Evolutionary conservation across 2,329 filamentous ascomycete genomes (phyloP), one percentile per base, ranked within the genome.

Genomic region (Fusarium torulosum): DNA sequence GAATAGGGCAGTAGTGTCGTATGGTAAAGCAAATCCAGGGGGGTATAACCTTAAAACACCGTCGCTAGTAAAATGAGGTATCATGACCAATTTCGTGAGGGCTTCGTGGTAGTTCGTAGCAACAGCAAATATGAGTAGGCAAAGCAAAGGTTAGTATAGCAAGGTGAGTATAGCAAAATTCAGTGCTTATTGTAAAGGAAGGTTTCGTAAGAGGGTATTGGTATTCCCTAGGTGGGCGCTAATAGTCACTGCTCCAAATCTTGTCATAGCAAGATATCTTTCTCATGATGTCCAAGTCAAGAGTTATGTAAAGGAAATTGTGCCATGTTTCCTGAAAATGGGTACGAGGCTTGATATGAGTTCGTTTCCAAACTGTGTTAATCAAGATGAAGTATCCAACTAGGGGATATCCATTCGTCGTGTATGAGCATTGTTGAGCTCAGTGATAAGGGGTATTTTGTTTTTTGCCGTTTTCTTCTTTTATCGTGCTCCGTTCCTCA

Each of bases 331-430:
- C 29, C n/a, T 23, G 21, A 20, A 29, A 40, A 21, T 40, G 29
- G 14, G 19, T 38, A 5, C 6, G 9, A 35, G 14, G 31, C 17
- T 4, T 23, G 11, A 4, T 17, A 13, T 27, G 27, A 11, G 6
- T n/a, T 3, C 3, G 21, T 54, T 14, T 35, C 14, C 27, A 14
- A 40, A 27, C 11, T 59, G 11, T 11, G 13, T 45, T 20, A 23
- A 45, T 14, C 50, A 54, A 54, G 21, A 47, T 23, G 25, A 42
- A 42, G 11, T n/a, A 40, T 40, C 33, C 44, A 35, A 62, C 25
- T 29, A 13, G n/a, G 23, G 23, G 11, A 11, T 43, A 42, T 61
- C 27, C 33, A 15, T 45, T 44, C 21, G 9, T 15, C 21, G 33
- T 37, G 13, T 17, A 6, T n/a, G 23, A n/a, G 21, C 20, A 35